Base-by-base conservation (phyloP, 306 rosid genomes). In the Dalbergia cultrata region DNA sequence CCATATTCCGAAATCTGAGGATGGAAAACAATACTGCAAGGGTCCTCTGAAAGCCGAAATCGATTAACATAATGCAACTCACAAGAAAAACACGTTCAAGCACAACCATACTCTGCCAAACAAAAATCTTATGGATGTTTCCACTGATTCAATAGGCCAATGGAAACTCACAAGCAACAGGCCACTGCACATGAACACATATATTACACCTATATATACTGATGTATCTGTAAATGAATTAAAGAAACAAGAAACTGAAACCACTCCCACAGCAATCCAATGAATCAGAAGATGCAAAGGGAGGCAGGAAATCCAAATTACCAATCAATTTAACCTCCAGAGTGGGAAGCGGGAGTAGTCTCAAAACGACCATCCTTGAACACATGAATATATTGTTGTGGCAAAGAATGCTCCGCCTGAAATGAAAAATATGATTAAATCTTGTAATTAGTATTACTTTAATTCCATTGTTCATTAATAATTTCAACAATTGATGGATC, bases 331-430 rank as follows among this genome's bases (percentile, higher is more conserved):
- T 87, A 95, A 77, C 97, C 99, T 78, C 98, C 99, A 8, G 99
- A 95, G 89, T 95, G 99, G 77, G 98, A 90, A 64, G 96, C 97
- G 0, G 97, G 85, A 50, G 88, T 89, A 45, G 98, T 95, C 86
- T 95, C 99, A 43, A 95, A 95, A 80, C 50, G 88, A 49, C 97
- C 97, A 14, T 95, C 89, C 86, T 92, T 95, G 57, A 87, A 92
- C 21, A 74, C n/a, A 60, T 95, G 94, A 80, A 89, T 41, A 50
- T 80, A 95, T 81, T 95, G 99, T 73, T 95, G 97, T n/a, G 99
- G 99, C 85, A 95, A 85, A 44, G 98, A 90, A 87, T 95, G 97
- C 89, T 95, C 99, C 60, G 68, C 98, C 99, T 95, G 91, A 84
- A 78, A 84, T 53, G 60, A 18, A 77, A 67, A 49, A 60, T 52